Evolutionary conservation across 257 asterid genomes (phyloP).

Genomic region (Verbena officinalis): DNA sequence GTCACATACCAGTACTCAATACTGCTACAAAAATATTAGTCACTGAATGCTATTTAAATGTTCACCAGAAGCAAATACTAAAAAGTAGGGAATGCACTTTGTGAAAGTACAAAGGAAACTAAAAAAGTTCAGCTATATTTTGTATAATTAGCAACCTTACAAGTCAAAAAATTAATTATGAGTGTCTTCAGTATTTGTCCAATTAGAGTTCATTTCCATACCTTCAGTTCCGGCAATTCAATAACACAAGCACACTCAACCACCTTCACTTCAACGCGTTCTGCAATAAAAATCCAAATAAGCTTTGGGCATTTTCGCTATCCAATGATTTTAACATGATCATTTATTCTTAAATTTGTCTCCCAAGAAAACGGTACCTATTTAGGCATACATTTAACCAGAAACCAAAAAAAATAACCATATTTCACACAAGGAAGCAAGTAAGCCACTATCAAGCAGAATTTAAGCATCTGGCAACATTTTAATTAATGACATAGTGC

Average conservation of each 20-base stretch:
- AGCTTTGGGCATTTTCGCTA: constrained; percentile 28
- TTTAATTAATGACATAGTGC: background rate
- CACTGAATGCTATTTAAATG: background rate
- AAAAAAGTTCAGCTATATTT: background rate
- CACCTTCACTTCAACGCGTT: constrained; percentile 77
- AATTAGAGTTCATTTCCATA: constrained; percentile 35
- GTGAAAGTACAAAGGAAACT: background rate
- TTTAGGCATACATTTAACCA: background rate
- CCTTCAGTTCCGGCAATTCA: constrained; percentile 86
- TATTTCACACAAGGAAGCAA: background rate
- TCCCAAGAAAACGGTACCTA: background rate
- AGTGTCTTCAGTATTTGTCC: background rate
- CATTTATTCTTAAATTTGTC: background rate
- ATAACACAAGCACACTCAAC: constrained; percentile 91
- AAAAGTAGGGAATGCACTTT: background rate
- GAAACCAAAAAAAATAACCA: background rate
- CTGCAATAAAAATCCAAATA: constrained; percentile 48
- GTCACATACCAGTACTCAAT: background rate
- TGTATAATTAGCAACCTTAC: constrained; percentile 16
- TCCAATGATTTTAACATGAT: background rate
- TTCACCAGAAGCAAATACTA: background rate
- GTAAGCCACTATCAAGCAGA: background rate
- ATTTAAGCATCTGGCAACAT: background rate
- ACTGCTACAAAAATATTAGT: background rate
- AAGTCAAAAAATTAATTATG: background rate